Evolutionary conservation across 2,329 filamentous ascomycete species (phyloP).

Genomic region (Penicillium decumbens): DNA sequence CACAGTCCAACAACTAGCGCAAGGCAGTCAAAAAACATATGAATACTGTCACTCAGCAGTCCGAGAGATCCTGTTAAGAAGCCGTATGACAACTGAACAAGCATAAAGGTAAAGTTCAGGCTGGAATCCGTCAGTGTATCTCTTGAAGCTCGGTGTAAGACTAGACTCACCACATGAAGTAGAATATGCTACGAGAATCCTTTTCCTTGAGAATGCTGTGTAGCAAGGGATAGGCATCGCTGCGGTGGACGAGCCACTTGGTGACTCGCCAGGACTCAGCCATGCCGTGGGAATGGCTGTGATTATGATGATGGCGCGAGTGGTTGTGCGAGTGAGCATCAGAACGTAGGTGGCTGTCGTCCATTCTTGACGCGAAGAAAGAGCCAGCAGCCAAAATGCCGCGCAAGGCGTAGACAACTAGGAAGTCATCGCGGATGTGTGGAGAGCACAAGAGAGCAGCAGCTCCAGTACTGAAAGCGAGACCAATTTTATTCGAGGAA

Average conservation of each 20-base stretch:
- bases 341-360: constrained; percentile 28
- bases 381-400: constrained; percentile 26
- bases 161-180: constrained; percentile 76
- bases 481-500: constrained; percentile 31
- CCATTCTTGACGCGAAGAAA: constrained; percentile 32
- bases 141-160: not conserved
- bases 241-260: constrained; percentile 63
- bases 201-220: constrained; percentile 84
- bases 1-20: constrained; percentile 85
- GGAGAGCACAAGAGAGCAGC: constrained; percentile 30
- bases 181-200: constrained; percentile 91
- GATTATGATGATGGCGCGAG: constrained; percentile 22
- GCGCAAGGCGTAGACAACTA: constrained; percentile 27
- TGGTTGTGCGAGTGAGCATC: constrained; percentile 32
- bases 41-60: constrained; percentile 93
- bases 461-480: constrained; percentile 25
- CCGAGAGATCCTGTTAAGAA: constrained; percentile 90
- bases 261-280: constrained; percentile 63
- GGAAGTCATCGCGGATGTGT: constrained; percentile 25
- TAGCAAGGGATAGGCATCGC: constrained; percentile 68
- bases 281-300: constrained; percentile 34
- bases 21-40: constrained; percentile 99
- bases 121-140: constrained; percentile 45
- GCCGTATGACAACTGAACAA: constrained; percentile 88
- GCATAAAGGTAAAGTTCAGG: constrained; percentile 92